Evolutionary conservation across 306 rosid species (phyloP).

Genomic region (Lagenaria siceraria): DNA sequence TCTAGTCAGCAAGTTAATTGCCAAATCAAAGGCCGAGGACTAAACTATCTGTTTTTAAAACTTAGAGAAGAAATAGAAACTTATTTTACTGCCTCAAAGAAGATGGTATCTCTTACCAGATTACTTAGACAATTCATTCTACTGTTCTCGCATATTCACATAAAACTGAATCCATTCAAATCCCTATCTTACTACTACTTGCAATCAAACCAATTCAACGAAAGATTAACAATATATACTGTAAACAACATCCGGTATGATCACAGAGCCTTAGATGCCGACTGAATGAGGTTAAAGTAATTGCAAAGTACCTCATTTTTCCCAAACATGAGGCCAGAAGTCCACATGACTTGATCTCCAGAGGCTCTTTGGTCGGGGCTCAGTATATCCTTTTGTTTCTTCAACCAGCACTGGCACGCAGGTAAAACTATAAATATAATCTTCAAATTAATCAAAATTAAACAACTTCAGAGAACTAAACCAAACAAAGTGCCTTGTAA

Average conservation of each 20-base stretch:
- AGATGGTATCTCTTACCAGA: too few relatives aligned
- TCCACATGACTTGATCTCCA: constrained; percentile 53
- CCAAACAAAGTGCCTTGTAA: not conserved
- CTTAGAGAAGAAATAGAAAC: not conserved
- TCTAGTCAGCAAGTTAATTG: too few relatives aligned
- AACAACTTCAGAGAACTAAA: not conserved
- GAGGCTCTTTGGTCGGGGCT: constrained; percentile 49
- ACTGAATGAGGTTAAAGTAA: not conserved
- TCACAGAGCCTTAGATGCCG: not conserved
- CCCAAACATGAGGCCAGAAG: constrained; percentile 87
- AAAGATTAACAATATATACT: not conserved
- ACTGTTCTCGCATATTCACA: not conserved
- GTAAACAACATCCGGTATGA: not conserved
- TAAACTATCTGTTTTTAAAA: too few relatives aligned
- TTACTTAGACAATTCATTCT: not conserved
- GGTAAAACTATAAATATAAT: constrained; percentile 3
- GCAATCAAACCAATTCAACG: not conserved
- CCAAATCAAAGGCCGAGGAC: too few relatives aligned
- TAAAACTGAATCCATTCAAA: not conserved
- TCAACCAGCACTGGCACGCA: constrained; percentile 83
- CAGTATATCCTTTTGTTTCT: constrained; percentile 74
- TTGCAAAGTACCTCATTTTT: constrained; percentile 52
- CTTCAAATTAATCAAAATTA: not conserved
- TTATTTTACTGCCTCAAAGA: too few relatives aligned
- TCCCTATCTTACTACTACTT: not conserved